Conservation (phyloP, 1,284 basidiomycete species). For the Pterulicium gracile region DNA sequence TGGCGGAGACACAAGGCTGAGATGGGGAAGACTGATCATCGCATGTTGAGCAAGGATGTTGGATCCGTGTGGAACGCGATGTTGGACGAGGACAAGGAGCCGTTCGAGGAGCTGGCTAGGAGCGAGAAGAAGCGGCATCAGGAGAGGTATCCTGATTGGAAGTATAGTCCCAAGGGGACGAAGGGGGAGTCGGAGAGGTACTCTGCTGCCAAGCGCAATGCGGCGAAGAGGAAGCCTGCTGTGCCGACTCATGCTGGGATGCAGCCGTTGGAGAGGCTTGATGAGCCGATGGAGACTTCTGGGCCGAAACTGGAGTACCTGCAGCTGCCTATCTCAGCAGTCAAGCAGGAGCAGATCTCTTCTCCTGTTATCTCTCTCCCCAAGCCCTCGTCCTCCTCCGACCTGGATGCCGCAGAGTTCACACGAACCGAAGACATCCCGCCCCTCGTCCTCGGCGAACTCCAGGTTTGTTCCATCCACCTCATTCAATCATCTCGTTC, state of each 20-base stretch:
- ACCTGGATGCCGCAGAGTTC: slow-evolving; percentile 16
- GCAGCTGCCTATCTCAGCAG: slow-evolving; percentile 1
- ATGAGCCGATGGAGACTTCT: neutral
- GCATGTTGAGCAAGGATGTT: slow-evolving; percentile 40
- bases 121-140: slow-evolving; percentile 38
- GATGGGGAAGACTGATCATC: slow-evolving; percentile 29
- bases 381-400: slow-evolving; percentile 5
- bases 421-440: slow-evolving; percentile 30
- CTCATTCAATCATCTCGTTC: neutral
- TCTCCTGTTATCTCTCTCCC: slow-evolving; percentile 3
- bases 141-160: slow-evolving; percentile 42
- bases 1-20: slow-evolving; percentile 36
- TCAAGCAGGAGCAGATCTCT: neutral
- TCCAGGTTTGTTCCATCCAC: neutral
- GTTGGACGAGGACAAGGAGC: slow-evolving; percentile 20
- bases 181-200: slow-evolving; percentile 20
- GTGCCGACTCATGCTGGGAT: neutral
- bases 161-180: slow-evolving; percentile 33
- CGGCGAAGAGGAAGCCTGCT: slow-evolving; percentile 15
- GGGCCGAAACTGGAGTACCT: slow-evolving; percentile 19
- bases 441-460: slow-evolving; percentile 20
- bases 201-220: slow-evolving; percentile 20
- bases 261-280: neutral
- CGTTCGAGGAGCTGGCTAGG: slow-evolving; percentile 32
- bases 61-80: slow-evolving; percentile 31